Evolutionary conservation across 495 filamentous ascomycete species (phyloP), one percentile per base, ranked within the genome.

Genomic region (Aspergillus egyptiacus): DNA sequence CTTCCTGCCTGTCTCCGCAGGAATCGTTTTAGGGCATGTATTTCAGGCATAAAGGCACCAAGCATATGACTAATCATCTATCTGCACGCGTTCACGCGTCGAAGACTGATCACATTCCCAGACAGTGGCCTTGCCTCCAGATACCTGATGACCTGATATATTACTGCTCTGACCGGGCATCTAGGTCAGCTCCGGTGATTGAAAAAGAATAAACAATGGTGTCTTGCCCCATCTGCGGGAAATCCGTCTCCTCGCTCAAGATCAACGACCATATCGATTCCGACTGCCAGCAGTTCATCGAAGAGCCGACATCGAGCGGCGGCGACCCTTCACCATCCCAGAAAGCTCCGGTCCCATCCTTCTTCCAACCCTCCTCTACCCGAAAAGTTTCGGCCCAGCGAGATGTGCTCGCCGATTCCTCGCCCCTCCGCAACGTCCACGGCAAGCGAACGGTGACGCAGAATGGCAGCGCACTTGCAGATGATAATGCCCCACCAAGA

Each of bases 221-320:
- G 25, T 76, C 77, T 47, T 98, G 93, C 61, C 93, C 93, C 5
- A 87, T 91, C 47, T 98, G 93, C 68, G 72, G 77, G 40, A 86
- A 88, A 52, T 70, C 75, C 32, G 91, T 97, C 53, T 78, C 82
- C 42, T 71, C 85, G 44, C 56, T 70, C 45, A 79, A 86, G 49
- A 98, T 98, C 70, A 98, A 98, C 64, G 74, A 77, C 40, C 93
- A 98, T 62, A 81, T 98, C 55, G 93, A 98, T 65, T 89, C 86
- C 13, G 78, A 79, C 56, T 97, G 93, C 67, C 66, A 81, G 56
- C 70, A 63, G 14, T 81, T 81, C 56, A 59, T 86, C 36, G 64
- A 77, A 67, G 54, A 66, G 47, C 57, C 66, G 24, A 56, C 66
- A 39, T 57, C 69, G 56, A 64, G 66, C 55, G 40, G 66, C 55